Percentiles rank a stretch among this genome's conserved stretches.
phyloP scores from a whole-genome alignment of 2,329 filamentous ascomycete genomes.

The Fonsecaea monophora region DNA sequence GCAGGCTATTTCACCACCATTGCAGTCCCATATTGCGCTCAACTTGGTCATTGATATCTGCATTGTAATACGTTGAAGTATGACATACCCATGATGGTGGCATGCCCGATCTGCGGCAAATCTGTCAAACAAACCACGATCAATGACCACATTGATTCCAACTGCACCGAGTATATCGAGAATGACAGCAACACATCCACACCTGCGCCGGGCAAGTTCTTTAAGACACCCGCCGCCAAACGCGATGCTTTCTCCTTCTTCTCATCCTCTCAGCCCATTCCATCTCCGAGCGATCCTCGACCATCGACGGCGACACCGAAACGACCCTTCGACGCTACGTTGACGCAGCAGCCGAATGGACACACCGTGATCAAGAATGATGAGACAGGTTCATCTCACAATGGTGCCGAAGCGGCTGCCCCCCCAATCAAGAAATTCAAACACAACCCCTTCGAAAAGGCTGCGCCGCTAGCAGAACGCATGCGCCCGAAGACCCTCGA shows the following conservation, averaged over 20 bases:
- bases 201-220: constrained; percentile 58
- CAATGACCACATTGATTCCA: constrained; percentile 89
- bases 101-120: constrained; percentile 82
- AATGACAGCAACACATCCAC: constrained; percentile 46
- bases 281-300: constrained; percentile 16
- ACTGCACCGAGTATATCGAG: constrained; percentile 70
- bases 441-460: constrained; percentile 63
- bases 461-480: constrained; percentile 87
- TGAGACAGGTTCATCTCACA: background rate
- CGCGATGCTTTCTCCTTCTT: constrained; percentile 40
- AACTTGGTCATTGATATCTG: background rate
- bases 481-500: constrained; percentile 87
- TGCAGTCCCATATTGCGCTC: background rate
- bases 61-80: background rate
- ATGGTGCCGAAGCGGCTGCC: constrained; percentile 1
- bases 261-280: constrained; percentile 26
- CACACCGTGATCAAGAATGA: background rate
- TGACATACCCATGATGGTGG: constrained; percentile 57
- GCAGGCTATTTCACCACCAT: background rate
- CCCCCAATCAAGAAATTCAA: constrained; percentile 69
- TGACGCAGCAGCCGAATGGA: constrained; percentile 13
- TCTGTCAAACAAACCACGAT: constrained; percentile 75
- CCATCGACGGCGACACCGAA: constrained; percentile 16
- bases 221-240: constrained; percentile 59
- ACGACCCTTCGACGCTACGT: constrained; percentile 19